Evolutionary conservation across 1,284 basidiomycete genomes (phyloP), one percentile per base, ranked within the genome.

Genomic region (Boletus calvinii): DNA sequence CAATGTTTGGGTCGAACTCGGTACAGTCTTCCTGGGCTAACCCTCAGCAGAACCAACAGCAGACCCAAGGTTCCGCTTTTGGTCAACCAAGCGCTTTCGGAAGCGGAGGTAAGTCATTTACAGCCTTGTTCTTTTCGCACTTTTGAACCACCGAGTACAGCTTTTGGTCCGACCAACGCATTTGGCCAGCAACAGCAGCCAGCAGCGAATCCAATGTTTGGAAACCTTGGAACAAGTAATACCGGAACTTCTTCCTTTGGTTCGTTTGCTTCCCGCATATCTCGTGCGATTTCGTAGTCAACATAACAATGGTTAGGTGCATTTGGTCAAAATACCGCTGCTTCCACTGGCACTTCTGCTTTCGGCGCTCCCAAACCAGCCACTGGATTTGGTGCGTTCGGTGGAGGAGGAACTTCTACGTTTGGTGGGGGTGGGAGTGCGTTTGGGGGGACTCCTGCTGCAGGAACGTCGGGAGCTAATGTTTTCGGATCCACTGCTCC

Each of bases 121-220:
- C 53, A 63, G 45, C 48, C 55, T 54, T 56, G 52, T 66, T 65
- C 67, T 68, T 68, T 66, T 57, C 53, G 24, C 56, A 64, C 63
- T 63, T 63, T 62, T 62, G 59, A 64, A 62, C 63, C 54, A 55
- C 54, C 57, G 42, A 48, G 52, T 62, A 57, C 65, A 75, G 75
- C 71, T 31, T 81, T 80, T 62, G 73, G 75, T 54, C 62, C 74
- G 24, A 68, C 73, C 50, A 59, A 70, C 60, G 68, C 74, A 41
- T 80, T 80, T 66, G 72, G 74, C 54, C 74, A 78, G 65, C 70
- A 72, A 58, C 82, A 82, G 61, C 78, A 78, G 60, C 82, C 84
- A 44, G 84, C 84, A 63, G 77, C 80, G 2, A 91, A 92, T 59
- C 85, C 90, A 39, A 89, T 90, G 84, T 90, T 90, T 67, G 87